These are phyloP conservation scores for Adansonia grandidieri DNA, from an alignment of 441 rosid genomes.

Conservation along the genomic window DNA sequence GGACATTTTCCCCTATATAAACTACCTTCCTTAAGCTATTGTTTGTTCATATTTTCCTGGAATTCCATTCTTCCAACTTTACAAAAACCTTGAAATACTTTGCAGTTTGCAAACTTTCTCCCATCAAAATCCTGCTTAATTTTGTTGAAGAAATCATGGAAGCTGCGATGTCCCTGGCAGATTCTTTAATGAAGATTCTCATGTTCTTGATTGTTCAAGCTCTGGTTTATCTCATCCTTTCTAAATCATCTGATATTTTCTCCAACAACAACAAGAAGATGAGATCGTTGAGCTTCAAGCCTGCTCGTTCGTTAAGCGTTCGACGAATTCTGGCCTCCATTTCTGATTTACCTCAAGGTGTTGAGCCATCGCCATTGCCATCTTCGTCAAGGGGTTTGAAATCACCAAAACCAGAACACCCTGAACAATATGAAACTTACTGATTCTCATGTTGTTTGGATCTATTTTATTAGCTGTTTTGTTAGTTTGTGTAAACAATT, in stretches of 20 bases:
- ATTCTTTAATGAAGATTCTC: constrained; percentile 46
- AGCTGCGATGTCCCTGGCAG: constrained; percentile 24
- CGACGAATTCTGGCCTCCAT: constrained; percentile 50
- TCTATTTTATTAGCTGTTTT: neutral
- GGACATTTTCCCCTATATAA: neutral
- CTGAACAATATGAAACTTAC: constrained; percentile 10
- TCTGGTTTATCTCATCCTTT: constrained; percentile 57
- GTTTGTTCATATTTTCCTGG: neutral
- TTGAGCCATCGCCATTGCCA: constrained; percentile 44
- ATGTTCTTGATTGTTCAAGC: constrained; percentile 53
- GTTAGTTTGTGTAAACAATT: neutral
- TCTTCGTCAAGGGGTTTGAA: constrained; percentile 10
- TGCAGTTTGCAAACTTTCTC: neutral
- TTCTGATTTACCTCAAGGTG: constrained; percentile 44
- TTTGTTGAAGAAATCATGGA: constrained; percentile 17
- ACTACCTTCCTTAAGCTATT: neutral
- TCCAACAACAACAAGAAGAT: constrained; percentile 33
- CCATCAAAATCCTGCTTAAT: neutral
- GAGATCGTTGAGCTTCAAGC: constrained; percentile 43
- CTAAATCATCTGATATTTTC: constrained; percentile 61
- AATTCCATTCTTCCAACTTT: neutral
- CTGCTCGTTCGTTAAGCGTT: constrained; percentile 52
- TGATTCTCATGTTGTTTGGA: neutral
- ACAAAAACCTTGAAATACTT: no score
- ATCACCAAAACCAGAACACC: constrained; percentile 8